Conservation (phyloP, 2,329 filamentous ascomycete genomes). For the Fusarium annulatum region DNA sequence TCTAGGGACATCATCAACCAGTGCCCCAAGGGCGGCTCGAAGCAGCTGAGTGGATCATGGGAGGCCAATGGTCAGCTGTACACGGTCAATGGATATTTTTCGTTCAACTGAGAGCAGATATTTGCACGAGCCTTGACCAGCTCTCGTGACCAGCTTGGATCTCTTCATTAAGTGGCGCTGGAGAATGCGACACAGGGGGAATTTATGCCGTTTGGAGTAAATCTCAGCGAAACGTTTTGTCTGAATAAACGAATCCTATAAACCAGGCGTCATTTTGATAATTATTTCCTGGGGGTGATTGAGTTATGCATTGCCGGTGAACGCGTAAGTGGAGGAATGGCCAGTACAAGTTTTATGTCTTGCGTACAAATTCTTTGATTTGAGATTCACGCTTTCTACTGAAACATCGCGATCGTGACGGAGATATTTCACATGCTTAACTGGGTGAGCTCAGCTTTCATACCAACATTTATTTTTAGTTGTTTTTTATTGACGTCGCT, state of each 20-base stretch:
- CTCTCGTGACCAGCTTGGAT: background rate
- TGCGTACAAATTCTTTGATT: too few species aligned
- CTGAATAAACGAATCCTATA: accelerated
- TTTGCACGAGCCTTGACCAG: background rate
- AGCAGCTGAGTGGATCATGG: slow-evolving; percentile 14
- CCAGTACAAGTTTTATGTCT: too few species aligned
- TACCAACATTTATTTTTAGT: background rate
- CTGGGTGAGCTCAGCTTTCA: background rate
- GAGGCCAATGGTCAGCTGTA: slow-evolving; percentile 12
- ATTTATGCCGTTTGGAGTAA: accelerated
- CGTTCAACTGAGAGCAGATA: background rate
- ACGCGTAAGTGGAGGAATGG: too few species aligned
- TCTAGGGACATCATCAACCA: slow-evolving; percentile 31
- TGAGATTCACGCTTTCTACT: too few species aligned
- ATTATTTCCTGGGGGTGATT: accelerated
- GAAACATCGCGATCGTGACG: too few species aligned
- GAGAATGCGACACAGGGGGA: accelerated
- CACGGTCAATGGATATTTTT: background rate
- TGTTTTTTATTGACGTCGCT: accelerated
- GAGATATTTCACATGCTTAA: too few species aligned
- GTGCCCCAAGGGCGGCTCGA: background rate
- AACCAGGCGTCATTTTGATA: background rate
- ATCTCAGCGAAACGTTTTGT: accelerated
- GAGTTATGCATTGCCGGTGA: background rate
- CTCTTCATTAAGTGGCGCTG: accelerated